Conservation (phyloP, 768 basidiomycete genomes). For the Hortiboletus campestris region DNA sequence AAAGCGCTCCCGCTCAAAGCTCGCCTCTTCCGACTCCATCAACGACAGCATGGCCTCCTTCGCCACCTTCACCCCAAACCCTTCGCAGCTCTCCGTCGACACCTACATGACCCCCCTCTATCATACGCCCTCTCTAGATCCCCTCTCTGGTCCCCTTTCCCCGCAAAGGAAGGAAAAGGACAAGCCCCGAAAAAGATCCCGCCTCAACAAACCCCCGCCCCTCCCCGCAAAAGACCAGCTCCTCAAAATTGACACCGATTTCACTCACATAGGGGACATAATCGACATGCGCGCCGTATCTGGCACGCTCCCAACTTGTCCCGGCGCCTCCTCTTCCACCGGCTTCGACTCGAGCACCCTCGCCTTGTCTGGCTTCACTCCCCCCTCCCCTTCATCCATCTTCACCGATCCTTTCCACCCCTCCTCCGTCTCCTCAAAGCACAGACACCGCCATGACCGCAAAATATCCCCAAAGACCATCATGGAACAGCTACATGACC, state of each 20-base stretch:
- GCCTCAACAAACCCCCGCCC: slow-evolving; percentile 23
- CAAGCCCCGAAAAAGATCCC: slow-evolving; percentile 17
- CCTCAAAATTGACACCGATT: slow-evolving; percentile 28
- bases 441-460: slow-evolving; percentile 30
- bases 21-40: slow-evolving; percentile 35
- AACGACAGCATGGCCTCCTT: slow-evolving; percentile 31
- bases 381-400: slow-evolving; percentile 36
- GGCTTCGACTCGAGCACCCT: slow-evolving; percentile 31
- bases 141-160: slow-evolving; percentile 2
- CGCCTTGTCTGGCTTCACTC: slow-evolving; percentile 38
- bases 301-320: slow-evolving; percentile 12
- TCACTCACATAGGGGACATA: slow-evolving; percentile 78
- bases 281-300: slow-evolving; percentile 42
- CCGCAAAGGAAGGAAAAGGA: slow-evolving; percentile 30
- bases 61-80: slow-evolving; percentile 40
- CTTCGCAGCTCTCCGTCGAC: slow-evolving; percentile 25
- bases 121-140: neutral
- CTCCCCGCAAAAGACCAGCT: slow-evolving; percentile 29
- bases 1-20: slow-evolving; percentile 40
- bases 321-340: slow-evolving; percentile 17
- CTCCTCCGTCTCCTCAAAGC: slow-evolving; percentile 15
- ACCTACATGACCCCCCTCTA: slow-evolving; percentile 16
- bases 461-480: slow-evolving; percentile 55
- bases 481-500: slow-evolving; percentile 6
- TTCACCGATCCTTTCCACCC: slow-evolving; percentile 40